These are phyloP conservation scores for Cercis canadensis DNA, from an alignment of 306 rosid genomes.

Conservation along the genomic window DNA sequence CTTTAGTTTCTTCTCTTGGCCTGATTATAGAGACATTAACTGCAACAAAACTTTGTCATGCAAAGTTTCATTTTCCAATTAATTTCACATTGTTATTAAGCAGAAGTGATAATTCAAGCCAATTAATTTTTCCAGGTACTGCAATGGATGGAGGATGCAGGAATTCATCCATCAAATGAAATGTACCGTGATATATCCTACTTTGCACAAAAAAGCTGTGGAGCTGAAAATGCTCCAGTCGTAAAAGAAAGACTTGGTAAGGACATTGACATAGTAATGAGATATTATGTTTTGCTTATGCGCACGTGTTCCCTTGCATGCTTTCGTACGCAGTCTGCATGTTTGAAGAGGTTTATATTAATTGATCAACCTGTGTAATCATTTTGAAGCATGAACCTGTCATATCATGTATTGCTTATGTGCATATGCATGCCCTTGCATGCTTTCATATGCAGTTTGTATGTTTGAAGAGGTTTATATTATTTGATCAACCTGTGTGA, in stretches of 20 bases:
- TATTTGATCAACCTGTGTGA: constrained; percentile 16
- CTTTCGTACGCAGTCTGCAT: constrained; percentile 14
- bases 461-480: too few relatives aligned
- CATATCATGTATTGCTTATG: not conserved
- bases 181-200: constrained; percentile 73
- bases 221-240: constrained; percentile 69
- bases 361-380: not conserved
- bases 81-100: constrained; percentile 26
- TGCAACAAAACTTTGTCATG: not conserved
- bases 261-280: constrained; percentile 29
- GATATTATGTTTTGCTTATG: constrained; percentile 13
- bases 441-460: too few relatives aligned
- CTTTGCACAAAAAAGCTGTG: constrained; percentile 71
- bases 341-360: constrained; percentile 22
- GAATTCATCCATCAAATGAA: constrained; percentile 70
- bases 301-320: constrained; percentile 1
- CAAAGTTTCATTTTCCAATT: constrained; percentile 28
- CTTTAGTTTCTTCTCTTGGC: not conserved
- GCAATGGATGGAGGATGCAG: constrained; percentile 93
- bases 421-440: not conserved
- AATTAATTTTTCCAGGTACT: constrained; percentile 60
- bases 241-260: constrained; percentile 81
- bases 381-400: too few relatives aligned
- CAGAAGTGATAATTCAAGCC: constrained; percentile 21
- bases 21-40: not conserved